Percentiles rank a stretch among this genome's conserved stretches.
Conservation (phyloP, 129 eudicot genomes). For the Daucus carota region DNA sequence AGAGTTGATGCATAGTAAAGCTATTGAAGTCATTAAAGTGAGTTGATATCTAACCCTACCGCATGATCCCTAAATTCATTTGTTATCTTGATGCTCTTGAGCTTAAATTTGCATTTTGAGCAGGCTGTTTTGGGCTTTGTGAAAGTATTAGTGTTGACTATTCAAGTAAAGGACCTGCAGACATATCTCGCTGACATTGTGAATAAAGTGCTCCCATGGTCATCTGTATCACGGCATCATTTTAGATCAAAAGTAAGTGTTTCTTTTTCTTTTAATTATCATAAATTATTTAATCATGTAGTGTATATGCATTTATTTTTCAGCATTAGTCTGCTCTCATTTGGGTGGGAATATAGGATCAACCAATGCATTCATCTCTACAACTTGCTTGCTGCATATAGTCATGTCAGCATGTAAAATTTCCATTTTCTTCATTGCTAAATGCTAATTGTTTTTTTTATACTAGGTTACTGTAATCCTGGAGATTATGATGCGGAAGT, state of each 20-base stretch:
- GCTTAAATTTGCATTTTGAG: slow-evolving; percentile 16
- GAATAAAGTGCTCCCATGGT: slow-evolving; percentile 75
- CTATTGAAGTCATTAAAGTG: slow-evolving; percentile 82
- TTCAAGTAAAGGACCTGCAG: slow-evolving; percentile 54
- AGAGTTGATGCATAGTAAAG: slow-evolving; percentile 66
- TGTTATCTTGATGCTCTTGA: slow-evolving; percentile 11
- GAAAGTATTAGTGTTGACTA: slow-evolving; percentile 83
- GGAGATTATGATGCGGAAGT: slow-evolving; percentile 86
- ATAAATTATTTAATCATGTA: not conserved
- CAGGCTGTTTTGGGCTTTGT: slow-evolving; percentile 95
- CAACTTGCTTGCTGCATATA: not conserved
- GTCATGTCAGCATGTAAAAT: slow-evolving; percentile 2
- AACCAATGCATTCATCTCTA: not conserved
- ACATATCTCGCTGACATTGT: slow-evolving; percentile 53
- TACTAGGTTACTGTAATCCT: slow-evolving; percentile 73
- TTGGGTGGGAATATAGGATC: not conserved
- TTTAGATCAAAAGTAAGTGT: slow-evolving; percentile 69
- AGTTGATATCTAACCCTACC: slow-evolving; percentile 17
- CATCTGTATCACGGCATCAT: slow-evolving; percentile 89
- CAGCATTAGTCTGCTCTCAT: not conserved
- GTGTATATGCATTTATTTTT: not conserved
- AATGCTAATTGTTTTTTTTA: not conserved
- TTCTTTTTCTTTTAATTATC: not conserved
- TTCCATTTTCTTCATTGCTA: slow-evolving; percentile 7
- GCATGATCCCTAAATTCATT: not conserved